Conservation (phyloP, 495 filamentous ascomycete genomes). For the Aspergillus olivimuriae region DNA sequence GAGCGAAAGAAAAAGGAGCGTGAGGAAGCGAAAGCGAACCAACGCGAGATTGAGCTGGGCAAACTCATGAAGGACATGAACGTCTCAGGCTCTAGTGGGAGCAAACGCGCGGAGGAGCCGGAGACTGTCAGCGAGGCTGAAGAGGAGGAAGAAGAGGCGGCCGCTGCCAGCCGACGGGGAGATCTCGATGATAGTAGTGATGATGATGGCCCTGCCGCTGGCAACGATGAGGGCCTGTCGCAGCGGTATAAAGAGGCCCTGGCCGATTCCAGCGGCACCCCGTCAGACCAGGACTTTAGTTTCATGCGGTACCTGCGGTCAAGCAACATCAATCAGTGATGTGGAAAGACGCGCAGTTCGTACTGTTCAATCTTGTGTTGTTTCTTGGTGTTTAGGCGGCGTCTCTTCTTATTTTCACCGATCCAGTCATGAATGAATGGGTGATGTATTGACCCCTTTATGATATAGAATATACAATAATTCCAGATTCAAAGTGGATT, state of each 20-base stretch:
- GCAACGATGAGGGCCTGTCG: conserved; percentile 35
- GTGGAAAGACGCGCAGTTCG: too few relatives aligned
- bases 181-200: conserved; percentile 25
- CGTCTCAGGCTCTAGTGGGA: conserved; percentile 47
- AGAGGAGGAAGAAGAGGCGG: conserved; percentile 32
- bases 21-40: conserved; percentile 62
- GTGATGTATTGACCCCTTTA: background rate
- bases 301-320: conserved; percentile 43
- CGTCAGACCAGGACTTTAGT: conserved; percentile 39
- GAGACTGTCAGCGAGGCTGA: conserved; percentile 50
- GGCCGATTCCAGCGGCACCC: conserved; percentile 18
- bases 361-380: too few relatives aligned
- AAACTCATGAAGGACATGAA: conserved; percentile 94
- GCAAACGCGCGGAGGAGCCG: conserved; percentile 24
- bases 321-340: conserved; percentile 29
- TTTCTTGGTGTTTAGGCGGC: background rate
- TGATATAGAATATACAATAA: background rate
- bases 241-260: conserved; percentile 43
- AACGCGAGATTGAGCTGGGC: conserved; percentile 72
- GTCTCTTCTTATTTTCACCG: background rate
- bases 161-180: conserved; percentile 10
- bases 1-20: conserved; percentile 69
- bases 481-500: too few relatives aligned
- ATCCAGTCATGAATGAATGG: conserved; percentile 2
- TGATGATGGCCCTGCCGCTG: conserved; percentile 24